Percentiles rank a stretch among this genome's conserved stretches.
Conservation (phyloP, 257 asterid genomes). For the Lithospermum erythrorhizon region DNA sequence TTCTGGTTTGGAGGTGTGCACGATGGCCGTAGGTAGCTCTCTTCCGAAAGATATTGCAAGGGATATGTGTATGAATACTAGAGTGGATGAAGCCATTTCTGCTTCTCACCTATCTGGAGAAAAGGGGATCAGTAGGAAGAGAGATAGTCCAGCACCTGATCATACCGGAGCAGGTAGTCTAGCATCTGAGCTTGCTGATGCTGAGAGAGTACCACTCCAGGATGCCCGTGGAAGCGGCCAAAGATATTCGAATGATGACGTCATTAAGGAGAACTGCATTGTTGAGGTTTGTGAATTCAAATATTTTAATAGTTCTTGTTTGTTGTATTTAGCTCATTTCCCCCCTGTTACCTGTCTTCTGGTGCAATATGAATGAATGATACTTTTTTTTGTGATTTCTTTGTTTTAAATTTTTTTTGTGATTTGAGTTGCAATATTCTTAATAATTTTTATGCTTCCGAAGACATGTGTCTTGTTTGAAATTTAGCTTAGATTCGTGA, state of each 20-base stretch:
- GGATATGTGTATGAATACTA: conserved; percentile 22
- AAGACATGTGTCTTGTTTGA: background rate
- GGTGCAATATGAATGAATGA: background rate
- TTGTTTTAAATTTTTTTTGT: too few species aligned
- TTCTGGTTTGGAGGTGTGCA: conserved; percentile 27
- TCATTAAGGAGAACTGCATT: conserved; percentile 54
- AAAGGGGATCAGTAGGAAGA: conserved; percentile 26
- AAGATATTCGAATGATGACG: conserved; percentile 6
- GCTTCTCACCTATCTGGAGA: conserved; percentile 26
- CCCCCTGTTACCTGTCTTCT: background rate
- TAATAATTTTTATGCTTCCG: background rate
- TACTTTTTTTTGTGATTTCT: too few species aligned
- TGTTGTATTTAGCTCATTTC: background rate
- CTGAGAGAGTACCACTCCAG: conserved; percentile 24
- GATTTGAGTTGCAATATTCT: background rate
- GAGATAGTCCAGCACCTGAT: conserved; percentile 28
- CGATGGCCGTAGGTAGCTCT: conserved; percentile 16
- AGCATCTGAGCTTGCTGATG: conserved; percentile 25
- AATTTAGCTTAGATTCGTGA: background rate
- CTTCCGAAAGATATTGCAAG: conserved; percentile 24
- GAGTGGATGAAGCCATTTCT: conserved; percentile 21
- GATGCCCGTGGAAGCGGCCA: conserved; percentile 14
- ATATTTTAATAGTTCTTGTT: background rate
- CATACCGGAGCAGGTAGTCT: conserved; percentile 23
- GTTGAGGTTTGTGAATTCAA: conserved; percentile 66